Percentiles rank a stretch among this genome's conserved stretches.
Evolutionary conservation across 345 rosid genomes (phyloP).

Genomic region (Trapa incisa): DNA sequence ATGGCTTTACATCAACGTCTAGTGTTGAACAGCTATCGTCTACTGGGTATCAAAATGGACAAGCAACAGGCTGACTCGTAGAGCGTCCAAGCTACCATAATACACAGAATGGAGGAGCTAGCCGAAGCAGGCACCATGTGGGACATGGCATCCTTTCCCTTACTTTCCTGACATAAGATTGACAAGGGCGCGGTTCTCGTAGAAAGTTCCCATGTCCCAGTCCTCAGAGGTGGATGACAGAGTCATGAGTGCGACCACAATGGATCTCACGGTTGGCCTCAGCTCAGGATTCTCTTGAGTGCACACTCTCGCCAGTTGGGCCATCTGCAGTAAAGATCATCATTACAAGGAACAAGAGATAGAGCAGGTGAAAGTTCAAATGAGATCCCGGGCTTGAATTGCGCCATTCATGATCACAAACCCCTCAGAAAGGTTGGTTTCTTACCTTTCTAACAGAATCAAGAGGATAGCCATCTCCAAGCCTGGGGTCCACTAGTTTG

Average conservation of each 20-base stretch:
- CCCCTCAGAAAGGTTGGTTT: neutral
- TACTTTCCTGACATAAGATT: constrained; percentile 21
- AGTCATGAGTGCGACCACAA: constrained; percentile 77
- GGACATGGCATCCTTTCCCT: no score
- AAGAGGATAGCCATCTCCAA: constrained; percentile 54
- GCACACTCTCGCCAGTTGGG: constrained; percentile 76
- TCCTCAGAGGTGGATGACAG: constrained; percentile 78
- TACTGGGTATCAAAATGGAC: no score
- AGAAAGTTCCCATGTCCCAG: constrained; percentile 62
- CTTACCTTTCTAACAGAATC: constrained; percentile 69
- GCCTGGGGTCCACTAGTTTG: constrained; percentile 59
- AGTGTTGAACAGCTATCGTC: no score
- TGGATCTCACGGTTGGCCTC: constrained; percentile 79
- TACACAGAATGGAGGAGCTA: no score
- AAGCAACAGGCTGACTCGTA: no score
- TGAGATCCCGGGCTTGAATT: no score
- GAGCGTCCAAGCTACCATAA: no score
- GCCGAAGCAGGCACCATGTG: no score
- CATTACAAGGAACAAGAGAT: neutral
- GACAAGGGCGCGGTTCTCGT: constrained; percentile 55
- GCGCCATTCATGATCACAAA: neutral
- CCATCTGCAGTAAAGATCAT: constrained; percentile 44
- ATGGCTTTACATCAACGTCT: no score
- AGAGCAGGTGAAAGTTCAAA: no score
- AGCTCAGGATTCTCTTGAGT: constrained; percentile 66